These are phyloP conservation scores for Poronia punctata DNA, from an alignment of 495 filamentous ascomycete species.

Conservation along the genomic window DNA sequence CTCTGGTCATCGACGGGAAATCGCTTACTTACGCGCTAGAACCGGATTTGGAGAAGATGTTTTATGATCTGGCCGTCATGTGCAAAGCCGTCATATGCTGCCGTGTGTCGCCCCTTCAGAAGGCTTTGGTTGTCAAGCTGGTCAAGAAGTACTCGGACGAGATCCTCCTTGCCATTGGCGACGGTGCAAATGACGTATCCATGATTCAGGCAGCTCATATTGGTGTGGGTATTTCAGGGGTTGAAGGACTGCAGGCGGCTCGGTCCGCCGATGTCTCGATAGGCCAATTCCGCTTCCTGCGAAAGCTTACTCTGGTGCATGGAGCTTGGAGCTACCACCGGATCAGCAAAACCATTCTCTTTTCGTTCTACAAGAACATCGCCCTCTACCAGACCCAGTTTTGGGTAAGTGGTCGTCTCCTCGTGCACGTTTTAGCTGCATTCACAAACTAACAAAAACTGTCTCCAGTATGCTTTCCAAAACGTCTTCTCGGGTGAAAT, in stretches of 20 bases:
- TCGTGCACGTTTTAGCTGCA: neutral
- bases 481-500: conserved; percentile 96
- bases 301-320: conserved; percentile 92
- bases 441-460: too few species aligned
- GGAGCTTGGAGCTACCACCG: conserved; percentile 97
- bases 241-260: conserved; percentile 97
- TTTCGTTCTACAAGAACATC: conserved; percentile 99
- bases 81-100: conserved; percentile 99
- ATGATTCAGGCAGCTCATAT: conserved; percentile 99
- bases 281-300: conserved; percentile 91
- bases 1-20: conserved; percentile 95
- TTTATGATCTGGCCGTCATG: conserved; percentile 86
- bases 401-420: conserved; percentile 56
- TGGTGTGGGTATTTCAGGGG: conserved; percentile 93
- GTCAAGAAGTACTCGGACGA: conserved; percentile 89
- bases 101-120: conserved; percentile 97
- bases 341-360: conserved; percentile 91
- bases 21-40: conserved; percentile 92
- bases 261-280: conserved; percentile 94
- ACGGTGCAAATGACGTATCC: conserved; percentile 97
- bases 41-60: conserved; percentile 85
- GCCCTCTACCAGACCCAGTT: conserved; percentile 98
- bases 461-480: conserved; percentile 80
- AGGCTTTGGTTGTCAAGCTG: conserved; percentile 96
- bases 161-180: conserved; percentile 90